Evolutionary conservation across 345 rosid species (phyloP).

Genomic region (Durio zibethinus): DNA sequence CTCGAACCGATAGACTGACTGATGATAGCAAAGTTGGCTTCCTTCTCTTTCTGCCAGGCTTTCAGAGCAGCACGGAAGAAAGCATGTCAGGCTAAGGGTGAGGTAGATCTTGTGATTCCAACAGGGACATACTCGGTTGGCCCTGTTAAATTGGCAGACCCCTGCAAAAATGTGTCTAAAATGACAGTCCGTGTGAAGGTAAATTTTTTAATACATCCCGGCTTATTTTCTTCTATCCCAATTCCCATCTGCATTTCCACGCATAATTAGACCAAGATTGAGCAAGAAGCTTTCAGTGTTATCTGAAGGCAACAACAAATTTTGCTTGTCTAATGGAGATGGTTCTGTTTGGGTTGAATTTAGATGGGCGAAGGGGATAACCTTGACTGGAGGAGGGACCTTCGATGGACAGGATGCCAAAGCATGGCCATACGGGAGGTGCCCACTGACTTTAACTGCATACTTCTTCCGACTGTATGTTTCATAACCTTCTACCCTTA

Average conservation of each 20-base stretch:
- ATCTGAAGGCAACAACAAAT: constrained; percentile 31
- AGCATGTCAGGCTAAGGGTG: constrained; percentile 24
- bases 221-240: background rate
- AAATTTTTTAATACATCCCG: background rate
- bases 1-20: constrained; percentile 30
- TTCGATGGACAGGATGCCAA: constrained; percentile 30
- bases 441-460: constrained; percentile 20
- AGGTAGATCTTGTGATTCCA: constrained; percentile 23
- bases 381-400: constrained; percentile 23
- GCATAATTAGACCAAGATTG: background rate
- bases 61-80: constrained; percentile 29
- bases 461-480: constrained; percentile 32
- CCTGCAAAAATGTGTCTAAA: constrained; percentile 28
- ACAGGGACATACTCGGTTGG: constrained; percentile 33
- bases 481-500: background rate
- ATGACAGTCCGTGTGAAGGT: constrained; percentile 26
- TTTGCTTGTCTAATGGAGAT: constrained; percentile 20
- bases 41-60: constrained; percentile 19
- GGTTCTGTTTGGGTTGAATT: constrained; percentile 37
- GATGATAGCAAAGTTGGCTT: constrained; percentile 27
- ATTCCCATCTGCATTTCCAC: background rate
- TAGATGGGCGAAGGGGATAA: constrained; percentile 22
- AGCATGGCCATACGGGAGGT: constrained; percentile 33
- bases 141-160: constrained; percentile 30
- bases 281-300: constrained; percentile 24